Base-by-base conservation (phyloP, 805 yeast genomes). In the Cyberlindnera veronae region DNA sequence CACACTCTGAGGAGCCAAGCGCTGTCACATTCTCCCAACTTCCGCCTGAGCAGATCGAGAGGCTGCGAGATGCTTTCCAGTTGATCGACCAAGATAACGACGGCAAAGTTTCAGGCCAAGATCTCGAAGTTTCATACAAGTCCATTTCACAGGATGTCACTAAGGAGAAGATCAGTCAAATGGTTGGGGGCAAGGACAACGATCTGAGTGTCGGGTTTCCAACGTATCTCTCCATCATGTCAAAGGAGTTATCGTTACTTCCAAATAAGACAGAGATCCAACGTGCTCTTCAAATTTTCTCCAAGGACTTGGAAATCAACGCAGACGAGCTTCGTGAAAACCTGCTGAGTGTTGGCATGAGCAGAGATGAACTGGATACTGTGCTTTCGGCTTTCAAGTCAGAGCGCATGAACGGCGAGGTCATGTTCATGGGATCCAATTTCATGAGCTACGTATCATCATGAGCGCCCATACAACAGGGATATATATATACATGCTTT, bases 51-150 rank as follows among this genome's bases (percentile, higher is more conserved):
- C 87, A 85, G 54, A 77, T 86, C 19, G 67, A 76, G 13, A 81
- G 75, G 48, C 68, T 84, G 41, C 72, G 85, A 41, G 84, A 85
- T 49, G 79, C 93, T 1, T 90, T 89, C 60, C 78, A 85, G 21
- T 60, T 86, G 50, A 76, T 90, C 7, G 96, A 90, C 55, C 83
- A 83, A 27, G 91, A 90, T 45, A 79, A 82, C 19, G 95, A 89
- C 53, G 87, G 88, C 2, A 55, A 61, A 5, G 77, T 85, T 31
- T 65, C 82, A 1, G 54, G 61, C 22, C 58, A 67, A 1, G 93
- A 85, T 59, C 54, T 90, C 39, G 66, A 63, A 28, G 67, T 72
- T 17, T 68, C 81, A 14, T 71, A 78, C 46, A 65, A 71, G 29
- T 72, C 75, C 10, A 48, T 82, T 13, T 84, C 81, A 1, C 70